A percentile compares a stretch with the other conserved stretches of the same genome.
These are phyloP conservation scores for Rhizoctonia solani DNA, from an alignment of 1,284 basidiomycete species.

Conservation along the genomic window DNA sequence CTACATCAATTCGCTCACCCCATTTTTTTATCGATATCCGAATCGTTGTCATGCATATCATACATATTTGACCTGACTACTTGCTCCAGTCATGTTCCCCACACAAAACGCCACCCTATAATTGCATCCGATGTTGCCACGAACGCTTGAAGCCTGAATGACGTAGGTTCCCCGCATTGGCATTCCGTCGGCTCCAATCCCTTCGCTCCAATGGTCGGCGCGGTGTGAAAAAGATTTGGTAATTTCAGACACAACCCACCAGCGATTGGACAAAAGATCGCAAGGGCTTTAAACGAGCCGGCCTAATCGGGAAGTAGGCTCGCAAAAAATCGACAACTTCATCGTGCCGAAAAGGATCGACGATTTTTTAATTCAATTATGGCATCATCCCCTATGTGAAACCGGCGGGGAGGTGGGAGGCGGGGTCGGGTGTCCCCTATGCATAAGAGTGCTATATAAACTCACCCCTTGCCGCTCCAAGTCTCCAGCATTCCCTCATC, in stretches of 20 bases:
- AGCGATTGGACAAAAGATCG: background rate
- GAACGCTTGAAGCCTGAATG: slow-evolving; percentile 20
- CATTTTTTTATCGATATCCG: slow-evolving; percentile 17
- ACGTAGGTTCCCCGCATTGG: slow-evolving; percentile 24
- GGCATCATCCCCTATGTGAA: background rate
- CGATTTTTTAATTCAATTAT: background rate
- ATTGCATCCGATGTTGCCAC: slow-evolving; percentile 11
- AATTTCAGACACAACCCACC: background rate
- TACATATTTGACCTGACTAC: background rate
- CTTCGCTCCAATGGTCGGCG: background rate
- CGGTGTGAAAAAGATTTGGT: slow-evolving; percentile 7
- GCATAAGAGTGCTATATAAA: slow-evolving; percentile 18
- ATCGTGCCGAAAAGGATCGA: background rate
- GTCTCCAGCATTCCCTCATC: background rate
- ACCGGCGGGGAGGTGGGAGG: background rate
- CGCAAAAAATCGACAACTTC: background rate
- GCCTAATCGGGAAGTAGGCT: background rate
- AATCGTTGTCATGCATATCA: background rate
- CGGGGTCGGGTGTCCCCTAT: background rate
- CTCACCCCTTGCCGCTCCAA: background rate
- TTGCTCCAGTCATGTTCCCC: background rate
- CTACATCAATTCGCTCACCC: too few relatives aligned
- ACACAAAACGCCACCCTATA: background rate
- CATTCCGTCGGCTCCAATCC: background rate
- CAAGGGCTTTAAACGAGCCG: background rate